These are phyloP conservation scores for Artemisia tridentata DNA, from an alignment of 129 eudicot species.

Conservation along the genomic window DNA sequence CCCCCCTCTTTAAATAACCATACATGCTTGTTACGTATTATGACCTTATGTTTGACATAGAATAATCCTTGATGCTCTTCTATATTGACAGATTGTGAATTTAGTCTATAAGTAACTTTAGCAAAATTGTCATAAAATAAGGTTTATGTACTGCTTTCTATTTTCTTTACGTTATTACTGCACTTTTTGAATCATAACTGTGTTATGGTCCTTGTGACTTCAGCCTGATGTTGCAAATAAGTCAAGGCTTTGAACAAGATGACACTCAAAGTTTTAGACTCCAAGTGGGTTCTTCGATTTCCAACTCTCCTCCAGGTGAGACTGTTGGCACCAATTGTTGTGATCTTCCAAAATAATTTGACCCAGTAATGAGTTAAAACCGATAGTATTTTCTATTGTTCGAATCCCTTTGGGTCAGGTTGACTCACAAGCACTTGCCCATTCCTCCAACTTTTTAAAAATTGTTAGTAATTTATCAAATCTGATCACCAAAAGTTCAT, in stretches of 20 bases:
- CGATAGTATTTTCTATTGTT: neutral
- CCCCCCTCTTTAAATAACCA: no score
- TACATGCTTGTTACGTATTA: neutral
- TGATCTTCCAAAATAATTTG: neutral
- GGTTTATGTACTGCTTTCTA: no score
- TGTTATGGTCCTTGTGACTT: conserved; percentile 3
- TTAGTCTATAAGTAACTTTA: no score
- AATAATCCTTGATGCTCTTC: neutral
- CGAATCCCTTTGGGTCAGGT: no score
- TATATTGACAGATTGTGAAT: neutral
- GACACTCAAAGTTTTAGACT: conserved; percentile 57
- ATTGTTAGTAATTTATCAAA: no score
- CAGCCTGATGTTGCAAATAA: conserved; percentile 68
- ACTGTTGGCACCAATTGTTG: conserved; percentile 6
- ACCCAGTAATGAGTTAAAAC: neutral
- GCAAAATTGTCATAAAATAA: no score
- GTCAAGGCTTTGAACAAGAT: conserved; percentile 67
- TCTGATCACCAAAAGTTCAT: no score
- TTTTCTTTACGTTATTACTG: no score
- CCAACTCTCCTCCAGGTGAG: conserved; percentile 72
- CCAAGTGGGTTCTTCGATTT: conserved; percentile 53
- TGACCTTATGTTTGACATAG: neutral
- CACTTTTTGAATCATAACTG: neutral
- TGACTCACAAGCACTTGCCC: no score
- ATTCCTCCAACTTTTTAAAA: no score